Evolutionary conservation across 331 rosid species (phyloP).

Genomic region (Saraca asoca): DNA sequence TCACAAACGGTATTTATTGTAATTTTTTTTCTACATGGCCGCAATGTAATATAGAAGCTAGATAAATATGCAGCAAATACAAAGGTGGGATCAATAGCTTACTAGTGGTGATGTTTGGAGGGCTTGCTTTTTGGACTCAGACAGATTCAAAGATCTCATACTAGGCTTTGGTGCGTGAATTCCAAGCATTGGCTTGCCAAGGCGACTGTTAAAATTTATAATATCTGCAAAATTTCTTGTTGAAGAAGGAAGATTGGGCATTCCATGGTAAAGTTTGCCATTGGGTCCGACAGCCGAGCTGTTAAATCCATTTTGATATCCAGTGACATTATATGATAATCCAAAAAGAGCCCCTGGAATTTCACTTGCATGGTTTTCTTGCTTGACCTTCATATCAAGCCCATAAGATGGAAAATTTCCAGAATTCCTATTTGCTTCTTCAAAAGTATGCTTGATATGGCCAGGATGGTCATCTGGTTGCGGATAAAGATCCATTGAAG

Average conservation of each 20-base stretch:
- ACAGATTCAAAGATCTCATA: constrained; percentile 41
- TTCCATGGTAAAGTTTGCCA: constrained; percentile 42
- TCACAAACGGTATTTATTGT: too few relatives aligned
- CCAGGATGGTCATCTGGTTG: constrained; percentile 38
- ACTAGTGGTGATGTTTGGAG: constrained; percentile 61
- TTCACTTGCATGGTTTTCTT: constrained; percentile 41
- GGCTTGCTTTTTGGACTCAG: constrained; percentile 62
- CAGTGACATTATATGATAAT: constrained; percentile 40
- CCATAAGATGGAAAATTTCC: constrained; percentile 34
- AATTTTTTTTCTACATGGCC: too few relatives aligned
- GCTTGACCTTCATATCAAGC: constrained; percentile 45
- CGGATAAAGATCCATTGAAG: constrained; percentile 40
- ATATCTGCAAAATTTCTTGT: constrained; percentile 62
- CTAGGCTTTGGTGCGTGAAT: constrained; percentile 49
- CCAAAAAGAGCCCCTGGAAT: constrained; percentile 33
- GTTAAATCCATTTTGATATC: constrained; percentile 51
- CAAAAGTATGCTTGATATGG: constrained; percentile 43
- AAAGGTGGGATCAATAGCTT: not conserved
- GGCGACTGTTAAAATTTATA: constrained; percentile 57
- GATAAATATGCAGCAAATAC: not conserved
- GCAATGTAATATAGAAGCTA: not conserved
- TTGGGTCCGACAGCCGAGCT: constrained; percentile 36
- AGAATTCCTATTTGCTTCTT: constrained; percentile 28
- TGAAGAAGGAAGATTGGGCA: constrained; percentile 52
- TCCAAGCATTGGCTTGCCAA: constrained; percentile 57